A percentile compares a stretch with the other conserved stretches of the same genome.
Evolutionary conservation across 2,329 filamentous ascomycete species (phyloP).

Genomic region (Pseudofabraea citricarpa): DNA sequence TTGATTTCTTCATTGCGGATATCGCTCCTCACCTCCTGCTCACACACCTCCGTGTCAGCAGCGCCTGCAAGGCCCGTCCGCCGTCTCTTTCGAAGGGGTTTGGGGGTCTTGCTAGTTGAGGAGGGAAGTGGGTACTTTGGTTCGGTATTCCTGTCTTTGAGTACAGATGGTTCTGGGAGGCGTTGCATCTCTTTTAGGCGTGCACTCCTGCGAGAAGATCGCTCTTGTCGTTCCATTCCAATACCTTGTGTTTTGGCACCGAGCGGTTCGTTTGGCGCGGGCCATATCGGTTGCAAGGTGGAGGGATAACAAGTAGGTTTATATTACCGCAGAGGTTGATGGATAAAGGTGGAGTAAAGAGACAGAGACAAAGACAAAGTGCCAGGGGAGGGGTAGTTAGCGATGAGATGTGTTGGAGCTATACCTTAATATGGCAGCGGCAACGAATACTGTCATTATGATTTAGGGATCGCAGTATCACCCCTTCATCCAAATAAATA

Average conservation of each 20-base stretch:
- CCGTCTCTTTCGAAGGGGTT: conserved; percentile 15
- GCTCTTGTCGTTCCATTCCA: conserved; percentile 14
- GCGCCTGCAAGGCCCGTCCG: conserved; percentile 10
- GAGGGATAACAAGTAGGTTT: conserved; percentile 12
- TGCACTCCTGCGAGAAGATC: conserved; percentile 13
- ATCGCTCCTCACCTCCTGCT: conserved; percentile 8
- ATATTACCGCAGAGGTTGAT: conserved; percentile 14
- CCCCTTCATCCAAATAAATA: no score
- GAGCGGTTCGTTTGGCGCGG: conserved; percentile 15
- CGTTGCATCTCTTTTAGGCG: conserved; percentile 8
- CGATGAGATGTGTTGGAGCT: conserved; percentile 14
- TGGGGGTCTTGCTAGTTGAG: conserved; percentile 13
- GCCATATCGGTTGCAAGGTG: conserved; percentile 17
- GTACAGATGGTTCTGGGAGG: conserved; percentile 9
- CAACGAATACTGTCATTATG: conserved; percentile 8
- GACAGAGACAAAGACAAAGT: no score
- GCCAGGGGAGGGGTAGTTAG: conserved; percentile 8
- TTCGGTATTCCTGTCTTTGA: conserved; percentile 12
- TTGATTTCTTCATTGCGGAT: conserved; percentile 15
- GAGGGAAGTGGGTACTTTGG: conserved; percentile 14
- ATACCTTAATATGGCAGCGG: conserved; percentile 7
- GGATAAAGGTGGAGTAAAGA: conserved; percentile 7
- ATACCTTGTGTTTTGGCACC: conserved; percentile 14
- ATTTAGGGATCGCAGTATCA: no score
- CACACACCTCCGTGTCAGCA: conserved; percentile 9